A percentile compares a stretch with the other conserved stretches of the same genome.
These are phyloP conservation scores for Tricholoma bakamatsutake DNA, from an alignment of 768 basidiomycete species.

Conservation along the genomic window DNA sequence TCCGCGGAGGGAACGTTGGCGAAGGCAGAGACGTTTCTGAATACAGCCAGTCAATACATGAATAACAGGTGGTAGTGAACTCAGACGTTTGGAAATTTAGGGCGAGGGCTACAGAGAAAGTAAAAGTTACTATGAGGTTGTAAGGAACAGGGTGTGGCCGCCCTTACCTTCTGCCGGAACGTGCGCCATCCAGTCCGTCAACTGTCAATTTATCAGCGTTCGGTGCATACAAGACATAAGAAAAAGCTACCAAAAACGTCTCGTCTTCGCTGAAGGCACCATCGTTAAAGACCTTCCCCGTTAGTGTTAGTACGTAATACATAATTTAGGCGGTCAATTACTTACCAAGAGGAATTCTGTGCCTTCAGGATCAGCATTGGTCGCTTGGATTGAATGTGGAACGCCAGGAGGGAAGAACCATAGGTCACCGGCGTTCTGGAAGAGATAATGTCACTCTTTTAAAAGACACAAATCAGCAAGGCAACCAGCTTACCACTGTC, in stretches of 20 bases:
- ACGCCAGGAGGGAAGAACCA: constrained; percentile 56
- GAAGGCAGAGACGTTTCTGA: constrained; percentile 30
- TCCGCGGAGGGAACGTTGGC: constrained; percentile 38
- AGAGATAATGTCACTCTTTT: neutral
- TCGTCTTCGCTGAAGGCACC: constrained; percentile 48
- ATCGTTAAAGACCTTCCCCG: constrained; percentile 39
- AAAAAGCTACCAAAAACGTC: constrained; percentile 40
- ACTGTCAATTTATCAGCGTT: constrained; percentile 16
- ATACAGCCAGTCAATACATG: neutral
- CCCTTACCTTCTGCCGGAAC: constrained; percentile 40
- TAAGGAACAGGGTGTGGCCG: neutral
- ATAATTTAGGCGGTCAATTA: neutral
- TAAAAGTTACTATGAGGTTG: neutral
- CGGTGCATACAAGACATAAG: neutral
- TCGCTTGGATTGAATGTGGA: constrained; percentile 52
- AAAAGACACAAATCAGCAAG: neutral
- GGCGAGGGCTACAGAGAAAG: constrained; percentile 30
- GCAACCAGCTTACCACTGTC: constrained; percentile 35
- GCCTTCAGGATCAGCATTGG: constrained; percentile 36
- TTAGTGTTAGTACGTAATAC: neutral
- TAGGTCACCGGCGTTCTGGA: constrained; percentile 40
- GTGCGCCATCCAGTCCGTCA: constrained; percentile 53
- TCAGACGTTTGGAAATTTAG: constrained; percentile 43
- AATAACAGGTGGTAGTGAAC: no score
- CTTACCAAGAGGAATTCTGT: constrained; percentile 47